Percentiles rank a stretch among this genome's conserved stretches.
These are phyloP conservation scores for Peribolospora kevripleyi DNA, from an alignment of 768 basidiomycete species.

Conservation along the genomic window DNA sequence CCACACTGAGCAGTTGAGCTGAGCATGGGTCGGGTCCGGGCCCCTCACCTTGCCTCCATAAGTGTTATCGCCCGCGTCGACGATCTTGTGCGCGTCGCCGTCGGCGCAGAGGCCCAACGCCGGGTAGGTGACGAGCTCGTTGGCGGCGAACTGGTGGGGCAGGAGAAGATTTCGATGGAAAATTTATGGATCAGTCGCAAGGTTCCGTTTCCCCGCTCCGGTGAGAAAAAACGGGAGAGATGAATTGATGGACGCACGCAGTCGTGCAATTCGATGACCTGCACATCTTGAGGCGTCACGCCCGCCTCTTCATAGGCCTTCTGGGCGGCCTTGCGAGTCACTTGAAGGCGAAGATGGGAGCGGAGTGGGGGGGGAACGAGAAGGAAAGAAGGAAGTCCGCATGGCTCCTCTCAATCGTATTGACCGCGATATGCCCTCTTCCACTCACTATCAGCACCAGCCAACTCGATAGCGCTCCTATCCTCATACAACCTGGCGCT, in stretches of 20 bases:
- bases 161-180: no score
- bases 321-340: conserved; percentile 45
- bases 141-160: conserved; percentile 5
- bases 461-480: conserved; percentile 48
- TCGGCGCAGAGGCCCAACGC: conserved; percentile 45
- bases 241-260: conserved; percentile 62
- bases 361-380: no score
- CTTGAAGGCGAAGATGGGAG: conserved; percentile 15
- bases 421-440: no score
- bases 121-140: conserved; percentile 53
- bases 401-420: no score
- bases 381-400: no score
- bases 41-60: conserved; percentile 1
- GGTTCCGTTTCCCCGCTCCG: background rate
- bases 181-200: background rate
- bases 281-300: conserved; percentile 47
- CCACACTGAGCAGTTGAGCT: no score
- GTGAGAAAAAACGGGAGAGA: conserved; percentile 2
- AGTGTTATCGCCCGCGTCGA: conserved; percentile 54
- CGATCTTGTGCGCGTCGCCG: conserved; percentile 46
- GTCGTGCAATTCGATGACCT: conserved; percentile 67
- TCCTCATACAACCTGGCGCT: conserved; percentile 38
- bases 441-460: conserved; percentile 24
- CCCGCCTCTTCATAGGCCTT: conserved; percentile 47
- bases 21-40: no score